Evolutionary conservation across 2,329 filamentous ascomycete genomes (phyloP), one percentile per base, ranked within the genome.

Genomic region (Claviceps pazoutovae): DNA sequence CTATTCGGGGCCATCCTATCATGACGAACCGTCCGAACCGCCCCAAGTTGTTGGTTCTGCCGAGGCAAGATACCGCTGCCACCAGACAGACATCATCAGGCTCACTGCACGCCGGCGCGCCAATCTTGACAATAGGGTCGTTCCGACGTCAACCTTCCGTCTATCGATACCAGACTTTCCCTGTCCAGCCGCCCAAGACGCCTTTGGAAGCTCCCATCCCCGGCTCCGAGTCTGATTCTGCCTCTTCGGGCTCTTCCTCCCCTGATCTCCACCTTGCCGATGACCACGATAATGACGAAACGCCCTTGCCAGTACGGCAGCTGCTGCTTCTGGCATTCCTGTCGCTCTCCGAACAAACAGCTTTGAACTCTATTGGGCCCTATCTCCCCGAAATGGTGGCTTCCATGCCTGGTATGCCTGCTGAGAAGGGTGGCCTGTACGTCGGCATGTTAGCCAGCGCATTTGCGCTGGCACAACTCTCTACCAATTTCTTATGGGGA

Each of bases 371-470:
- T 21, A 96, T 98, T 61, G 86, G 85, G 11, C 93, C 93, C 1
- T 98, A 98, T 66, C 79, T 98, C 1, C 93, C 93, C 0, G 80
- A 89, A 59, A 97, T 98, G 91, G 83, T 90, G 1, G 79, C 81
- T 21, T 82, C 81, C 1, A 97, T 97, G 64, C 86, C 88, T 1
- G 87, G 87, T 55, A 83, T 96, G 19, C 77, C 84, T 19, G 68
- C 76, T 1, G 74, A 73, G 5, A 73, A 89, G 59, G 84, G 85
- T 36, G 93, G 91, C 1, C 64, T 97, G 43, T 97, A 95, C 64
- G 89, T 97, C 0, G 93, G 93, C 14, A 74, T 89, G 46, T 83
- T 97, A 47, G 93, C 91, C 1, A 95, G 88, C 7, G 79, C 87
- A 0, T 98, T 98, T 65, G 93, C 93, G 3, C 71, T 95, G 53